Percentiles rank a stretch among this genome's conserved stretches.
Conservation (phyloP, 305 asterid genomes). For the Solanum chacoense region DNA sequence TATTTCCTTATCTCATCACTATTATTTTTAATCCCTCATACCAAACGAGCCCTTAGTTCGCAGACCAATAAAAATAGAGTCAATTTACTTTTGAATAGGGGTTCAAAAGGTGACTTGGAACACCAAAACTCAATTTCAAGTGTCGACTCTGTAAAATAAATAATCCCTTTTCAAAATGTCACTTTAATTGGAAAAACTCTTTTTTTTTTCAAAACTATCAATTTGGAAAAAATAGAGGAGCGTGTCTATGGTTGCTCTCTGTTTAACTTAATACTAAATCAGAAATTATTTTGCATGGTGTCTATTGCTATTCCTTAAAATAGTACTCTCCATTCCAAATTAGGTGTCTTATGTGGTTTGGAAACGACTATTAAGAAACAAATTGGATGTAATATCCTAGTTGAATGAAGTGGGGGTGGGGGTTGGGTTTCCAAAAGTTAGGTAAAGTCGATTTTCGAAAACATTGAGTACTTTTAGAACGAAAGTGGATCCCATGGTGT, state of each 20-base stretch:
- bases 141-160: neutral
- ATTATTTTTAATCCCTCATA: too few species aligned
- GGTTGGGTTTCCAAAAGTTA: neutral
- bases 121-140: neutral
- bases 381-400: neutral
- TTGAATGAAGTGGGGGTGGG: neutral
- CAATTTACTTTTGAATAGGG: neutral
- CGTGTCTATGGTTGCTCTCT: neutral
- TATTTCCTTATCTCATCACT: too few species aligned
- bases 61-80: neutral
- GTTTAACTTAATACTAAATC: neutral
- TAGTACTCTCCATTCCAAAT: neutral
- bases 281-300: neutral
- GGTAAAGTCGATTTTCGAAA: neutral
- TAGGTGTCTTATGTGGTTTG: neutral
- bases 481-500: neutral
- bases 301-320: neutral
- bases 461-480: neutral
- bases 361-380: neutral
- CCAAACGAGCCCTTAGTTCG: neutral
- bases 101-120: neutral
- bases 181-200: neutral
- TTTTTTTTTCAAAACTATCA: neutral
- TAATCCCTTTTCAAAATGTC: neutral
- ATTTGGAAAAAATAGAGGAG: neutral